Evolutionary conservation across 176 grass and related monocot species (phyloP).

Genomic region (Urochloa ruziziensis): DNA sequence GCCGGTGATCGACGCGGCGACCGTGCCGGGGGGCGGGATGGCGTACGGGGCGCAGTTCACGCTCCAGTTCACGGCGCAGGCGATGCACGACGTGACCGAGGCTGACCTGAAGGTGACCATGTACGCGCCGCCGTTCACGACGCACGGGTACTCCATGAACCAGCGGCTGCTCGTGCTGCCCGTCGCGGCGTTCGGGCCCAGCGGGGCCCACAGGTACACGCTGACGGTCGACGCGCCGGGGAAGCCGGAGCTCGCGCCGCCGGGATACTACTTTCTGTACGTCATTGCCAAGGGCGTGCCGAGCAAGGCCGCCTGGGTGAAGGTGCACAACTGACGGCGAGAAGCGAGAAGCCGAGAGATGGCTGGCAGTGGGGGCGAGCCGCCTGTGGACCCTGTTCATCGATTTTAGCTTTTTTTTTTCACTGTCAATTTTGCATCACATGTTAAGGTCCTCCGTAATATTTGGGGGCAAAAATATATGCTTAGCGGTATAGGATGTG

Average conservation of each 20-base stretch:
- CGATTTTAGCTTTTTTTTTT: neutral
- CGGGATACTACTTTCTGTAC: conserved; percentile 67
- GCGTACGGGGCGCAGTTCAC: conserved; percentile 43
- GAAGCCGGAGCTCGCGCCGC: conserved; percentile 54
- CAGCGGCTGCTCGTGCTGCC: conserved; percentile 69
- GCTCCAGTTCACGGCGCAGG: conserved; percentile 41
- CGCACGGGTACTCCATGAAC: conserved; percentile 84
- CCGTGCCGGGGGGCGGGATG: conserved; percentile 33
- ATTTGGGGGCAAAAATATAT: neutral
- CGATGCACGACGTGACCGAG: neutral
- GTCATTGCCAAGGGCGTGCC: conserved; percentile 58
- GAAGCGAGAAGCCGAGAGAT: too few species aligned
- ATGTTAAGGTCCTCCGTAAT: neutral
- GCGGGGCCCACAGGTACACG: neutral
- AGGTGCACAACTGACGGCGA: conserved; percentile 41
- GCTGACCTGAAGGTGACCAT: conserved; percentile 59
- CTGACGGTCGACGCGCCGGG: conserved; percentile 36
- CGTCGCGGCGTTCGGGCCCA: conserved; percentile 24
- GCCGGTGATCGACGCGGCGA: conserved; percentile 43
- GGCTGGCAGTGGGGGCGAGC: too few species aligned
- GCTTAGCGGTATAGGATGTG: neutral
- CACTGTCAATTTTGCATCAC: neutral
- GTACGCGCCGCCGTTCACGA: conserved; percentile 87
- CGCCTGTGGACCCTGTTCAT: too few species aligned
- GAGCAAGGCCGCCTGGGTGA: conserved; percentile 75